Conservation (phyloP, 768 basidiomycete genomes). For the Cystobasidium tubakii region DNA sequence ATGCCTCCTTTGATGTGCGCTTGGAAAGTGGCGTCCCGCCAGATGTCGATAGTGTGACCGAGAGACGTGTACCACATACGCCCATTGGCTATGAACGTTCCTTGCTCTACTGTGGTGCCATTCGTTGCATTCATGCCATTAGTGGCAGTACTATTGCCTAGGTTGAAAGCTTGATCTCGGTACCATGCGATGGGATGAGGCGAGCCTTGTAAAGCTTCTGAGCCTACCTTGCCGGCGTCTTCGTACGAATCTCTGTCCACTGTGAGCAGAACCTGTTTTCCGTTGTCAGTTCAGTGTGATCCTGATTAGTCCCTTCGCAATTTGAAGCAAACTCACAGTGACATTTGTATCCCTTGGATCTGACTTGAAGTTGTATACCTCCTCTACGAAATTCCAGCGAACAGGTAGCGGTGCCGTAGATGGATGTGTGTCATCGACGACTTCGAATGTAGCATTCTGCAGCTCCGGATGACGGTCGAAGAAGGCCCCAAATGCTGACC, state of each 20-base stretch:
- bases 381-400: constrained; percentile 37
- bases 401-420: constrained; percentile 21
- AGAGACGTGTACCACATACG: constrained; percentile 31
- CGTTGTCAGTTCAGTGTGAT: neutral
- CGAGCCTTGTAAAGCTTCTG: constrained; percentile 28
- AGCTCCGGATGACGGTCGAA: constrained; percentile 34
- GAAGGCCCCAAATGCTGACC: constrained; percentile 37
- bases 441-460: constrained; percentile 35
- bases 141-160: constrained; percentile 19
- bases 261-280: constrained; percentile 26
- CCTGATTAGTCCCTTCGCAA: no score
- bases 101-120: neutral
- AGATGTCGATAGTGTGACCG: constrained; percentile 22
- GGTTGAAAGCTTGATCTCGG: constrained; percentile 23
- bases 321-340: no score
- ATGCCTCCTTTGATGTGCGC: constrained; percentile 30
- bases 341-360: constrained; percentile 34
- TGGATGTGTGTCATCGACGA: constrained; percentile 29
- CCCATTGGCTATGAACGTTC: neutral
- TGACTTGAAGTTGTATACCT: constrained; percentile 35
- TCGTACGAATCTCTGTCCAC: constrained; percentile 29
- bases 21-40: constrained; percentile 28
- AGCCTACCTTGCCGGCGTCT: constrained; percentile 11
- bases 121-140: constrained; percentile 26
- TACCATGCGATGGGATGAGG: constrained; percentile 38